Percentiles rank a stretch among this genome's conserved stretches.
phyloP scores from a whole-genome alignment of 2,329 filamentous ascomycete genomes.

The Hymenoscyphus occultus region DNA sequence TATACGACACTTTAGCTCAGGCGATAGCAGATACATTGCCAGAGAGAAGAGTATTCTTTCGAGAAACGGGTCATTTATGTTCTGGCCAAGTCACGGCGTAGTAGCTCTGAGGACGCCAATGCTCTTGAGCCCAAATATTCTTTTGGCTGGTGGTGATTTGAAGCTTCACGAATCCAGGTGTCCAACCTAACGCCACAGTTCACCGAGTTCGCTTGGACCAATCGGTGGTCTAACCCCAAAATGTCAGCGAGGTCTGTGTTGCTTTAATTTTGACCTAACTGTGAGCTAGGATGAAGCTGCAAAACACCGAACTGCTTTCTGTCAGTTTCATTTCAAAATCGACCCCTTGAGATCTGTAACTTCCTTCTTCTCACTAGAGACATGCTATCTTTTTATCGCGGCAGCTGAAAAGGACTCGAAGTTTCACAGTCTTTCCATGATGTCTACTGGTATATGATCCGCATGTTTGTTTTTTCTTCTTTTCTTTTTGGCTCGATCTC shows the following conservation, averaged over 20 bases:
- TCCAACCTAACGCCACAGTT: neutral
- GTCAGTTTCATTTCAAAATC: neutral
- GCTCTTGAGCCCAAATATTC: neutral
- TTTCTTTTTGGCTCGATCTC: neutral
- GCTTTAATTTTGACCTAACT: neutral
- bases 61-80: no score
- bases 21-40: no score
- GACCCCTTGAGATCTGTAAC: neutral
- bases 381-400: neutral
- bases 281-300: neutral
- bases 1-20: no score
- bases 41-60: no score
- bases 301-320: neutral
- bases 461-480: neutral
- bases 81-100: no score
- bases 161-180: neutral
- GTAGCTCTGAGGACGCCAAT: neutral
- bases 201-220: neutral
- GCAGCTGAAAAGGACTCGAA: neutral
- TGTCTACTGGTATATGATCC: no score
- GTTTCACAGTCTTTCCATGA: neutral
- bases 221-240: neutral
- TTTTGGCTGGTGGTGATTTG: neutral
- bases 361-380: neutral
- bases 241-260: neutral